A percentile compares a stretch with the other conserved stretches of the same genome.
These are phyloP conservation scores for Suillus variegatus DNA, from an alignment of 768 basidiomycete genomes.

Conservation along the genomic window DNA sequence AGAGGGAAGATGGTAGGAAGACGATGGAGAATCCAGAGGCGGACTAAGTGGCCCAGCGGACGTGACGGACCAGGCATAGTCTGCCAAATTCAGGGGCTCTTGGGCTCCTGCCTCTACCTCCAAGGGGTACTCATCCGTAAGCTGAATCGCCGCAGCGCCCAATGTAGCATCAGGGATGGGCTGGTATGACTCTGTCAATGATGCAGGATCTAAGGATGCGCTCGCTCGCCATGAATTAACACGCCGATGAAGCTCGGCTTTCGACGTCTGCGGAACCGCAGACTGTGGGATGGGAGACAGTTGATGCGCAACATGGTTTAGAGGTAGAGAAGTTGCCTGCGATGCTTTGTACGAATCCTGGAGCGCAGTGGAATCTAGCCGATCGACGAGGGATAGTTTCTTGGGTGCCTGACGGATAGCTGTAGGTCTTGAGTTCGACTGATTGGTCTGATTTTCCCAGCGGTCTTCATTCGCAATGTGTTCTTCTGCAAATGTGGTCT, in stretches of 20 bases:
- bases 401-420: conserved; percentile 55
- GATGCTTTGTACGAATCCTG: conserved; percentile 36
- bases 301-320: conserved; percentile 31
- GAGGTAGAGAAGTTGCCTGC: conserved; percentile 20
- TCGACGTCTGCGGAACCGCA: conserved; percentile 55
- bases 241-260: conserved; percentile 51
- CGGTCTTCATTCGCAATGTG: conserved; percentile 43
- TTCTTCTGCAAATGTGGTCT: conserved; percentile 44
- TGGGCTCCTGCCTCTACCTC: conserved; percentile 19
- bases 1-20: conserved; percentile 46
- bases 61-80: conserved; percentile 70
- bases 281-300: conserved; percentile 67
- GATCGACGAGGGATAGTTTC: conserved; percentile 70
- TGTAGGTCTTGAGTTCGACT: conserved; percentile 24
- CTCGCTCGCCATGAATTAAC: conserved; percentile 70
- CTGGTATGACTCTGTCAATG: conserved; percentile 40
- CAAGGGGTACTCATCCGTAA: conserved; percentile 27
- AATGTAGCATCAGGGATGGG: conserved; percentile 15
- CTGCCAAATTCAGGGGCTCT: conserved; percentile 52
- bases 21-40: conserved; percentile 40
- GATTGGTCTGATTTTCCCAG: conserved; percentile 24
- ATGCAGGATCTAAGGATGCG: conserved; percentile 49
- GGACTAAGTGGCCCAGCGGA: conserved; percentile 62
- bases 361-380: conserved; percentile 49
- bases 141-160: conserved; percentile 15